A percentile compares a stretch with the other conserved stretches of the same genome.
phyloP scores from a whole-genome alignment of 345 rosid genomes.

The Acer saccharum region DNA sequence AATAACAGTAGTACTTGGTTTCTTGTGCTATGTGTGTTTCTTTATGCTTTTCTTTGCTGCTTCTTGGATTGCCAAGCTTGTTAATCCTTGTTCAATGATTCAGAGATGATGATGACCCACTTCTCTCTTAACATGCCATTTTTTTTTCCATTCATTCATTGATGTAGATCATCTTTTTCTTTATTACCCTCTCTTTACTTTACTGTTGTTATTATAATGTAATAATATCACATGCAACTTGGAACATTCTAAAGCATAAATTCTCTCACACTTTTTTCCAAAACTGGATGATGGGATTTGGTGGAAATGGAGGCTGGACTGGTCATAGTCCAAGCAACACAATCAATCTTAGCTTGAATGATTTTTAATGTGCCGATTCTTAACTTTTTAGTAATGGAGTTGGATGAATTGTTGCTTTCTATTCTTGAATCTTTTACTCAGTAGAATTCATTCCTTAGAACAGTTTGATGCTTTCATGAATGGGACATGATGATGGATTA shows the following conservation, averaged over 20 bases:
- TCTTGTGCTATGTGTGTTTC: conserved; percentile 49
- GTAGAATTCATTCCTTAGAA: background rate
- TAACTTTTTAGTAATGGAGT: conserved; percentile 22
- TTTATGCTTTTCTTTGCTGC: conserved; percentile 43
- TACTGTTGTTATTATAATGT: conserved; percentile 28
- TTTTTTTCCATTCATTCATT: conserved; percentile 28
- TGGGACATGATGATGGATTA: background rate
- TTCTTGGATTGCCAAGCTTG: conserved; percentile 34
- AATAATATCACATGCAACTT: conserved; percentile 43
- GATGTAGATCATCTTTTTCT: conserved; percentile 29
- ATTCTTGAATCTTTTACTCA: conserved; percentile 6
- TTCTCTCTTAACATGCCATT: conserved; percentile 15
- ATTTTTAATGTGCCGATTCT: conserved; percentile 31
- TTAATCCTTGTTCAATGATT: conserved; percentile 39
- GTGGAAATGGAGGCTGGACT: conserved; percentile 22
- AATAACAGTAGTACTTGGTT: conserved; percentile 44
- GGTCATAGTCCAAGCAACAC: conserved; percentile 30
- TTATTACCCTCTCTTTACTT: conserved; percentile 32
- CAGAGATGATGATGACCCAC: conserved; percentile 31
- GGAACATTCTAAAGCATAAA: conserved; percentile 59
- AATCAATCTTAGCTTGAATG: conserved; percentile 27
- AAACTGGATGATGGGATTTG: conserved; percentile 22
- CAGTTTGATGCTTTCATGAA: background rate
- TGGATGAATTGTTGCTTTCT: conserved; percentile 29
- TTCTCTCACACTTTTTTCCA: conserved; percentile 41